Conservation (phyloP, 2,329 filamentous ascomycete genomes). For the Mariannaea elegans region DNA sequence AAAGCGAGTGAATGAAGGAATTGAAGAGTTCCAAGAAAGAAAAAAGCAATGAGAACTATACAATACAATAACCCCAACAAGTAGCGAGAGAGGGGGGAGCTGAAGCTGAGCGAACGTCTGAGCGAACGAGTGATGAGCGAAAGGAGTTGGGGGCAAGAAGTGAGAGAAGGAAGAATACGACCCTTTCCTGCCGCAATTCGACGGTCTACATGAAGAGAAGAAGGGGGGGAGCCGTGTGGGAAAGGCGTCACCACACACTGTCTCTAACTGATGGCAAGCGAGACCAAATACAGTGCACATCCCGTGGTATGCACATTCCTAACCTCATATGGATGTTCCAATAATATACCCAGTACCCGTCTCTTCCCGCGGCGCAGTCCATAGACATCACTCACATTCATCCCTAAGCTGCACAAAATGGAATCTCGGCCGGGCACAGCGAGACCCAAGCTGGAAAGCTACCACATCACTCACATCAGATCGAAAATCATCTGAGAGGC, state of each 20-base stretch:
- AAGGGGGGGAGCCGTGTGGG: slow-evolving; percentile 8
- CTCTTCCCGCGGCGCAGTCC: slow-evolving; percentile 6
- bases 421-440: slow-evolving; percentile 3
- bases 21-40: neutral
- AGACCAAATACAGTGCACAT: slow-evolving; percentile 9
- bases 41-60: slow-evolving; percentile 3
- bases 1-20: slow-evolving; percentile 5
- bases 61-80: neutral
- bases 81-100: slow-evolving; percentile 10
- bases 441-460: neutral
- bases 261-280: neutral
- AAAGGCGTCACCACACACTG: neutral
- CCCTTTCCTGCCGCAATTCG: slow-evolving; percentile 1
- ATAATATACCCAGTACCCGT: neutral
- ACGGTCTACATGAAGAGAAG: neutral
- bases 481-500: neutral
- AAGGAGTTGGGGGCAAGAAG: slow-evolving; percentile 4
- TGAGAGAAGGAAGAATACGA: slow-evolving; percentile 10
- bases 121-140: slow-evolving; percentile 2
- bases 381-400: neutral
- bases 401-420: neutral
- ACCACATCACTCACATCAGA: neutral
- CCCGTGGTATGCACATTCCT: neutral
- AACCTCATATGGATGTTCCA: neutral
- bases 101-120: slow-evolving; percentile 19